Evolutionary conservation across 2,329 filamentous ascomycete genomes (phyloP), one percentile per base, ranked within the genome.

Genomic region (Saccharata proteae): DNA sequence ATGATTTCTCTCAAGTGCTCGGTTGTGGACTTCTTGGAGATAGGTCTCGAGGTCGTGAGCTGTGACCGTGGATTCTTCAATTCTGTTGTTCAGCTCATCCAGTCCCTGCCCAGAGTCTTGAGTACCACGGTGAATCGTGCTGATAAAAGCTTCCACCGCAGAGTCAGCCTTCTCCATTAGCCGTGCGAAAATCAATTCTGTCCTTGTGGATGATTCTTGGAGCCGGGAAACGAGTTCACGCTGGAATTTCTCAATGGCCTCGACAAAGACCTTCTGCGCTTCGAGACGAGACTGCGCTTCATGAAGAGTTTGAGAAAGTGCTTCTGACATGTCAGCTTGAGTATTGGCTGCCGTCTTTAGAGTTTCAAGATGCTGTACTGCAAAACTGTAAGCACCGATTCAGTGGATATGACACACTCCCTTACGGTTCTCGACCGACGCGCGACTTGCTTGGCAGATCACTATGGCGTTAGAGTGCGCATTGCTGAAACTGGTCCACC

Each of bases 401-500:
- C 26, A 26, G 18, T 20, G 6, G 1, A 22, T 15, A 10, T 6
- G 22, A 21, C 12, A 32, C 15, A 32, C n/a, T n/a, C n/a, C n/a
- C 41, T 35, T 48, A 54, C 65, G 66, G 44, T 69, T 71, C 35
- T 77, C 72, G 10, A 69, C 62, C 31, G 73, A 67, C 24, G 63
- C 54, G 21, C 74, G 64, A 24, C 69, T 65, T 16, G 72, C 71
- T 38, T 74, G 66, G 40, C 76, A 80, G 41, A 79, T 70, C 12
- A 72, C 52, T 25, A 71, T 56, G 2, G 72, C 72, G 40, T 74
- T 73, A 34, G 75, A 69, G 34, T 65, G 61, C 35, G 62, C 69
- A 48, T 74, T 75, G 41, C 69, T 71, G 54, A 74, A 80, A 15
- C 71, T 77, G 2, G 64, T 75, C 73, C 74, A 79, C 47, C 62